Percentiles rank a stretch among this genome's conserved stretches.
These are phyloP conservation scores for Mycena belliarum DNA, from an alignment of 768 basidiomycete genomes.

Conservation along the genomic window DNA sequence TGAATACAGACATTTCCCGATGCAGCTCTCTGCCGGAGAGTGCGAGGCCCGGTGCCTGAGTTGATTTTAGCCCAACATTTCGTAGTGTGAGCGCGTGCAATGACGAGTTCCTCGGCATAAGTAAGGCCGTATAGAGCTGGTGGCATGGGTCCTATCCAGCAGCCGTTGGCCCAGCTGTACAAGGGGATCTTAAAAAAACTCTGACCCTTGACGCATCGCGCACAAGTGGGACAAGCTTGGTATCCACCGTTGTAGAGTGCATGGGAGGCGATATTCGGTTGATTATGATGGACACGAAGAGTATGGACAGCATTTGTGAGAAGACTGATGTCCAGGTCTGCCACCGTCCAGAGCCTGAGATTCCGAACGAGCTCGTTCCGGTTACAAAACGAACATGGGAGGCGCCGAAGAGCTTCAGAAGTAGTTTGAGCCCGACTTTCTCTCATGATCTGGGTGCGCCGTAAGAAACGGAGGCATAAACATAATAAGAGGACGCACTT, in stretches of 20 bases:
- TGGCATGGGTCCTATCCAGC: too few relatives aligned
- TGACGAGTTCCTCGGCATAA: not conserved
- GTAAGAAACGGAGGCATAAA: not conserved
- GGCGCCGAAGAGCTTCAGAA: not conserved
- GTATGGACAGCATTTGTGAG: not conserved
- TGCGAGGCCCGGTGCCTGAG: not conserved
- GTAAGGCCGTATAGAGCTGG: not conserved
- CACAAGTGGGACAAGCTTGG: too few relatives aligned
- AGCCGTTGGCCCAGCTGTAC: too few relatives aligned
- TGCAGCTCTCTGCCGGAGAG: conserved; percentile 5
- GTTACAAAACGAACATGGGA: not conserved
- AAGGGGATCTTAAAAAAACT: not conserved
- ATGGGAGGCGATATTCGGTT: too few relatives aligned
- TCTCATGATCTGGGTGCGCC: not conserved
- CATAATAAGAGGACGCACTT: not conserved
- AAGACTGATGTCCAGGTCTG: not conserved
- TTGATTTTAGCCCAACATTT: conserved; percentile 3
- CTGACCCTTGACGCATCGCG: not conserved
- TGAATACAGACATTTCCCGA: too few relatives aligned
- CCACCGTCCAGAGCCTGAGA: not conserved
- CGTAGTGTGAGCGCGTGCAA: too few relatives aligned
- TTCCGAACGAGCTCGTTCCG: not conserved
- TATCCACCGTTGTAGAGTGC: too few relatives aligned
- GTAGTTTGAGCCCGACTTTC: not conserved
- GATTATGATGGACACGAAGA: not conserved